Conservation (phyloP, 352 stramenopile genomes). For the Pythium brachiatum region DNA sequence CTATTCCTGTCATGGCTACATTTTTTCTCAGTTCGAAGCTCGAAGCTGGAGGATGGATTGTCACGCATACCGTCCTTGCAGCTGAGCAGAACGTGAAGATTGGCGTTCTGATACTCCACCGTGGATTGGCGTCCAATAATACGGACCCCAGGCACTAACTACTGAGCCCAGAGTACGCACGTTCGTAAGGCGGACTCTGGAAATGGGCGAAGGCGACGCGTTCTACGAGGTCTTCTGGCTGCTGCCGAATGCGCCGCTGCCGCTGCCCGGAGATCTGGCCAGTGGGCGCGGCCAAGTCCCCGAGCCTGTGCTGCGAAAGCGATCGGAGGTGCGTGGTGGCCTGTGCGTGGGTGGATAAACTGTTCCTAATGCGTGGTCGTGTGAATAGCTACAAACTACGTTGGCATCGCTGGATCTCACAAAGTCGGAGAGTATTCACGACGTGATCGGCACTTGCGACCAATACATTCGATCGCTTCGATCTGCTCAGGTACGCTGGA, state of each 20-base stretch:
- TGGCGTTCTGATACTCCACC: neutral
- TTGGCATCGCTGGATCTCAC: constrained; percentile 14
- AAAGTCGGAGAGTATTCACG: constrained; percentile 2
- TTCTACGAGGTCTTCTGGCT: constrained; percentile 44
- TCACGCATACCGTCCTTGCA: neutral
- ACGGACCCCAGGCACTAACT: neutral
- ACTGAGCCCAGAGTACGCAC: neutral
- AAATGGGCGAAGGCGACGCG: constrained; percentile 13
- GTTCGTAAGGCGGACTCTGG: no score
- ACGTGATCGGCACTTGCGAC: constrained; percentile 16
- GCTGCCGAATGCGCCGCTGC: constrained; percentile 29
- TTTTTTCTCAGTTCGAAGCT: neutral
- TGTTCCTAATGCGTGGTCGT: no score
- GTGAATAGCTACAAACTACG: constrained; percentile 2
- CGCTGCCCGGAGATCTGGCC: constrained; percentile 11
- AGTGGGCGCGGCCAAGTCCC: constrained; percentile 7
- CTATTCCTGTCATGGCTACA: constrained; percentile 26
- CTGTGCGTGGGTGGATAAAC: neutral
- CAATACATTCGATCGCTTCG: constrained; percentile 19
- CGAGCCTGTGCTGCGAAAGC: constrained; percentile 13
- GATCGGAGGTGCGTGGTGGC: constrained; percentile 3
- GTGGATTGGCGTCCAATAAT: neutral
- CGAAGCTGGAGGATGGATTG: no score
- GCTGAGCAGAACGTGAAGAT: neutral
- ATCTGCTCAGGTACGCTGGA: constrained; percentile 14